Evolutionary conservation across 1,139 yeast species (phyloP), one percentile per base, ranked within the genome.

Genomic region (Suhomyces maxii): DNA sequence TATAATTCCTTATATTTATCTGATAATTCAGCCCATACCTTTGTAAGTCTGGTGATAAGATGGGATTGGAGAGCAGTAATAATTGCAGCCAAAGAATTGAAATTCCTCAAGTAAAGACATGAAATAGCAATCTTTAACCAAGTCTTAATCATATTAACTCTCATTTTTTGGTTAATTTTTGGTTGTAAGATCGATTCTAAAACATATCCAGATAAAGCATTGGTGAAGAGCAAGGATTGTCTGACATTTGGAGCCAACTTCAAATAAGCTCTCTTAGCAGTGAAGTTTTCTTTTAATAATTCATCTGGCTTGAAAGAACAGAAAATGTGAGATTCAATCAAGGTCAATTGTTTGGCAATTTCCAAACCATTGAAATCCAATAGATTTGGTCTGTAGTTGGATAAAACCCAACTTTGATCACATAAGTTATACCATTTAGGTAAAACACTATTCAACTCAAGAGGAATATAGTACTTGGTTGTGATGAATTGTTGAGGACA

Each of bases 91-190:
- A 89, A 71, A 0, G 96, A 84, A 64, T 91, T 91, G 70, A 85
- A 89, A 62, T 90, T 90, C 50, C 95, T 75, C 58, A 89, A 72
- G 56, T 87, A 86, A 45, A 85, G 73, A 58, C 95, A 84, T n/a
- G 91, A 86, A 48, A 87, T 79, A 0, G 95, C 93, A 38, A 89
- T 77, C 59, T 87, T 88, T 52, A 91, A 72, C 97, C 98, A 91
- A 18, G 83, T 81, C 61, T 86, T 86, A 35, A 90, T 67, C 41
- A 80, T 72, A 54, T 81, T 83, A 37, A 79, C 73, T 52, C 91
- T 71, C 58, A 76, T 70, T 68, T 80, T 74, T 49, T 67, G 58
- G 51, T 65, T 64, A 67, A 80, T 53, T 12, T 73, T 73, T 0
- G 86, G 83, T 47, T 78, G 82, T 41, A 86, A 68, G 31, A 89